Evolutionary conservation across 768 basidiomycete genomes (phyloP), one percentile per base, ranked within the genome.

Genomic region (Suillus clintonianus): DNA sequence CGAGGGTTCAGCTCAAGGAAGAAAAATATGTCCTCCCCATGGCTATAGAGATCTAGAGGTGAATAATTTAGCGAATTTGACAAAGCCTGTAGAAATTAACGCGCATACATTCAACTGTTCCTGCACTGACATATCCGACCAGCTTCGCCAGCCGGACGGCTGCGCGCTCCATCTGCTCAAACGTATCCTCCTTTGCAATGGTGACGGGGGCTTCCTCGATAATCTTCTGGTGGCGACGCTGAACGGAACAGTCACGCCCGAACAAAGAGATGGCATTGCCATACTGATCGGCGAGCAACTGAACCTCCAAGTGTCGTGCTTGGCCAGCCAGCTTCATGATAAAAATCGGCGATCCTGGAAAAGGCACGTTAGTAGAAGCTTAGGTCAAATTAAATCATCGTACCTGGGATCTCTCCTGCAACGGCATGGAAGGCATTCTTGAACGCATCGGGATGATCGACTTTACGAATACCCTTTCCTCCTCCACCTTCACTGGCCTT

Each of bases 141-240:
- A 99, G 87, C 77, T 97, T 99, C 15, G 97, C 95, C n/a, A 99
- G 83, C 69, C 97, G 90, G 53, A 99, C 97, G n/a, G 97, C 97
- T 15, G 97, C 96, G 66, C 95, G 93, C 74, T 99, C 97, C 97
- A 99, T 99, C 77, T 95, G 81, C 75, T 96, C 95, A 70, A 99
- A 99, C 8, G 86, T 95, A 22, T 92, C 89, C 48, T 90, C 89
- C 65, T 89, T 89, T 9, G 97, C 97, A 68, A 99, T 99, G 5
- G 97, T 99, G 41, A 99, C 97, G 10, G 97, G 97, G 3, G 97
- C 97, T 77, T 99, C 97, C 79, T 99, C 97, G 66, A 99, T 99
- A 70, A 99, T 99, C 82, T 99, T 99, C 77, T 99, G 97, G 77
- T 99, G 97, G 61, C 97, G 92, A 70, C 97, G 91, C 78, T 99